Evolutionary conservation across 345 rosid species (phyloP).

Genomic region (Citrus reticulata): DNA sequence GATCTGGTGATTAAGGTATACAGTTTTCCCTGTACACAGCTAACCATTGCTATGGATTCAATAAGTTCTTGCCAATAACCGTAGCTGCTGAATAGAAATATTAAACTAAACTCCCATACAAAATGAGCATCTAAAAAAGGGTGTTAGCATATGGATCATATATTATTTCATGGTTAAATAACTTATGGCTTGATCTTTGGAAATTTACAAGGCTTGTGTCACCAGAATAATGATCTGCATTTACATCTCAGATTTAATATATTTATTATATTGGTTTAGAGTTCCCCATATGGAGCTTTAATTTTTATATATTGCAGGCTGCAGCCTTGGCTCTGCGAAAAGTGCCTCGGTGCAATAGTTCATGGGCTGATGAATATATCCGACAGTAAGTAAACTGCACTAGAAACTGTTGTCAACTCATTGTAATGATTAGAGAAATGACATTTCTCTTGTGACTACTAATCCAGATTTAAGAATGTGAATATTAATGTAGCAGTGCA

Average conservation of each 20-base stretch:
- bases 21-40: not conserved
- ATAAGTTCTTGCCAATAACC: too few relatives aligned
- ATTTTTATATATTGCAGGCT: slow-evolving; percentile 49
- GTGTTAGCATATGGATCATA: not conserved
- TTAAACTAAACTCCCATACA: too few relatives aligned
- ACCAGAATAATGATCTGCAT: not conserved
- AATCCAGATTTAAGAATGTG: slow-evolving; percentile 70
- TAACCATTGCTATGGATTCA: not conserved
- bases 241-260: not conserved
- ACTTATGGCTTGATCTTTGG: not conserved
- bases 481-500: slow-evolving; percentile 94
- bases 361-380: slow-evolving; percentile 90
- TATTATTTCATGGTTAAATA: not conserved
- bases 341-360: slow-evolving; percentile 97
- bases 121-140: too few relatives aligned
- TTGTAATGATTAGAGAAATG: slow-evolving; percentile 1
- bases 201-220: not conserved
- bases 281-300: not conserved
- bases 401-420: not conserved
- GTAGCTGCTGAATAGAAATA: too few relatives aligned
- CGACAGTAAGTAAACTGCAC: slow-evolving; percentile 69
- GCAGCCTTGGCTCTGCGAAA: slow-evolving; percentile 92
- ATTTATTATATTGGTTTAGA: not conserved
- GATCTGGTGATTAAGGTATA: slow-evolving; percentile 97
- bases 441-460: slow-evolving; percentile 6